Conservation (phyloP, 73 alveolate genomes). For the Paramecium primaurelia region DNA sequence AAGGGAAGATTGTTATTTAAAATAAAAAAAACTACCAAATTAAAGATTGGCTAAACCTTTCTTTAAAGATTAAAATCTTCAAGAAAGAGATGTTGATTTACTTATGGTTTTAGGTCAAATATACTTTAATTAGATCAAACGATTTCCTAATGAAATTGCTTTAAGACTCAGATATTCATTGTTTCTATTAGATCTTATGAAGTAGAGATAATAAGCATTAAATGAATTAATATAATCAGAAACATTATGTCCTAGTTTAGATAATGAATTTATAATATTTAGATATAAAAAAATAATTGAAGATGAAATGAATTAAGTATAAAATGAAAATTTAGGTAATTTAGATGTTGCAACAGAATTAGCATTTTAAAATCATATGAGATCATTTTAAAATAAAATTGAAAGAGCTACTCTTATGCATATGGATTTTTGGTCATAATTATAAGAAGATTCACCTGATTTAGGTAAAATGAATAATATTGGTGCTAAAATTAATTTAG, state of each 20-base stretch:
- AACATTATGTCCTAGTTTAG: slow-evolving; percentile 26
- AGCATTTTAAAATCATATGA: slow-evolving; percentile 39
- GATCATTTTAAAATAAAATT: slow-evolving; percentile 50
- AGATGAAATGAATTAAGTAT: background rate
- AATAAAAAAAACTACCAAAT: slow-evolving; percentile 30
- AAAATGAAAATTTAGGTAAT: slow-evolving; percentile 26
- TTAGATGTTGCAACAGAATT: slow-evolving; percentile 39
- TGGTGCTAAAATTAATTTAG: slow-evolving; percentile 39
- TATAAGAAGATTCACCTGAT: slow-evolving; percentile 51
- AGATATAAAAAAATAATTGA: background rate
- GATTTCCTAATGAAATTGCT: slow-evolving; percentile 33
- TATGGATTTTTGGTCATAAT: slow-evolving; percentile 61
- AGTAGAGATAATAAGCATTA: slow-evolving; percentile 39
- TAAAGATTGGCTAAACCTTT: slow-evolving; percentile 39
- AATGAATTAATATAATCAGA: slow-evolving; percentile 39
- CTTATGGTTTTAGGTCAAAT: slow-evolving; percentile 28
- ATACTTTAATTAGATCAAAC: slow-evolving; percentile 19
- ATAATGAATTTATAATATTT: slow-evolving; percentile 38
- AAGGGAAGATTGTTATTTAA: slow-evolving; percentile 53
- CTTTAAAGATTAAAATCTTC: background rate
- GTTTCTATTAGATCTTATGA: slow-evolving; percentile 31
- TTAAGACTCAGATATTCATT: slow-evolving; percentile 16
- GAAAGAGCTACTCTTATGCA: slow-evolving; percentile 49
- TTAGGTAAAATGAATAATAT: slow-evolving; percentile 53
- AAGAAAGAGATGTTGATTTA: slow-evolving; percentile 29